Evolutionary conservation across 73 alveolate species (phyloP).

Genomic region (Paraurostyla sp.): DNA sequence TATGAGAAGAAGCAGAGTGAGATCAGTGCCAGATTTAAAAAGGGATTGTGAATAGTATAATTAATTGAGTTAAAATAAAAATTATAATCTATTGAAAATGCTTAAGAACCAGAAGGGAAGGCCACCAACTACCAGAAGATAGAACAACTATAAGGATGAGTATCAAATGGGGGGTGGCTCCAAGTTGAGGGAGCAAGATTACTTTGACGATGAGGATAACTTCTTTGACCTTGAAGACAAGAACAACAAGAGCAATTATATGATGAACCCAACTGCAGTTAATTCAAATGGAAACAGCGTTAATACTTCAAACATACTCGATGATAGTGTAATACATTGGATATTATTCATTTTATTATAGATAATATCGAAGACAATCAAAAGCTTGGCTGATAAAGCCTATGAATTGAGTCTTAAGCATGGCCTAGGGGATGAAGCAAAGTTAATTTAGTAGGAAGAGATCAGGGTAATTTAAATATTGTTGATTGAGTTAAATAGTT

Average conservation of each 20-base stretch:
- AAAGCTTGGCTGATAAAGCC: constrained; percentile 49
- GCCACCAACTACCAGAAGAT: too few species aligned
- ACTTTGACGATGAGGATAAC: constrained; percentile 13
- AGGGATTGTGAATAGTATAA: neutral
- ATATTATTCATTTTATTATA: too few species aligned
- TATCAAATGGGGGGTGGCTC: too few species aligned
- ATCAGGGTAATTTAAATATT: neutral
- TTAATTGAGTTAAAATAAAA: too few species aligned
- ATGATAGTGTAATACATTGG: constrained; percentile 43
- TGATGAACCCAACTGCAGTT: neutral
- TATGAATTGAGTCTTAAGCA: constrained; percentile 37
- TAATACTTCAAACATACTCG: neutral
- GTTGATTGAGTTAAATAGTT: neutral
- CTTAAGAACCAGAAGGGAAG: too few species aligned
- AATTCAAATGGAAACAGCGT: constrained; percentile 29
- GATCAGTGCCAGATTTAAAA: neutral
- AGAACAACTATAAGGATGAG: too few species aligned
- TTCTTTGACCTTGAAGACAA: neutral
- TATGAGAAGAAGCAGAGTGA: constrained; percentile 29
- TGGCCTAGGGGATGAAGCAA: constrained; percentile 40
- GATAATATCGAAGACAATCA: constrained; percentile 38
- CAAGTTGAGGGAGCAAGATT: neutral
- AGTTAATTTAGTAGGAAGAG: constrained; percentile 38
- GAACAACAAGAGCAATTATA: neutral
- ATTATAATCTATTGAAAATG: too few species aligned